Evolutionary conservation across 1,284 basidiomycete species (phyloP), one percentile per base, ranked within the genome.

Genomic region (Trametes hirsuta): DNA sequence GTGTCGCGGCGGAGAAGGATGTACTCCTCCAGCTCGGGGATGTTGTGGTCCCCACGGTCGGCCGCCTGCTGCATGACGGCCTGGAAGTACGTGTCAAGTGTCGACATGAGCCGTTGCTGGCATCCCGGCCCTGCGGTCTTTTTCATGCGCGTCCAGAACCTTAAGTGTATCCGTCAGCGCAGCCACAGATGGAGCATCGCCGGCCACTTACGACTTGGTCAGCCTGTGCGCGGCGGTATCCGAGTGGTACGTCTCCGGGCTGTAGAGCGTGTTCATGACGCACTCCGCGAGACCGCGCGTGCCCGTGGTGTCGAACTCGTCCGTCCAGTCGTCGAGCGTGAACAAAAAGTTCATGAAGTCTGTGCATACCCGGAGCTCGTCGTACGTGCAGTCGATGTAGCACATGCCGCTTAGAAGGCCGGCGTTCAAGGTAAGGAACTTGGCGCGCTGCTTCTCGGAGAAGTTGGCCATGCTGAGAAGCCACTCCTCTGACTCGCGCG

Each of bases 51-150:
- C 5, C 70, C 70, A 2, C 81, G 71, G 62, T 81, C 78, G 2
- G 66, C 65, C 1, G 81, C 80, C 65, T 83, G 74, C 50, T 76
- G 68, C 37, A 77, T 75, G 30, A 82, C 75, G 6, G 78, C 66
- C 21, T 77, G 69, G 47, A 75, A 71, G 62, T 80, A 83, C 15
- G 61, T 62, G 25, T 69, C 68, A 58, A 80, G 77, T 35, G 69
- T 71, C 8, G 75, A 66, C 44, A 81, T 66, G 58, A 83, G 78
- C 48, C 74, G 77, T 22, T 72, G 66, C 47, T 73, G 73, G 18
- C 77, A 71, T 8, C 66, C 67, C 0, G 72, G 68, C 21, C 72
- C 76, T 11, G 76, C 73, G 3, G 65, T 74, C 54, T 72, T 65
- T 1, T 74, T 69, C 8, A 75, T 74, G 36, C 70, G 69, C 35